Conservation (phyloP, 768 basidiomycete genomes). For the Goffeauzyma gilvescens region DNA sequence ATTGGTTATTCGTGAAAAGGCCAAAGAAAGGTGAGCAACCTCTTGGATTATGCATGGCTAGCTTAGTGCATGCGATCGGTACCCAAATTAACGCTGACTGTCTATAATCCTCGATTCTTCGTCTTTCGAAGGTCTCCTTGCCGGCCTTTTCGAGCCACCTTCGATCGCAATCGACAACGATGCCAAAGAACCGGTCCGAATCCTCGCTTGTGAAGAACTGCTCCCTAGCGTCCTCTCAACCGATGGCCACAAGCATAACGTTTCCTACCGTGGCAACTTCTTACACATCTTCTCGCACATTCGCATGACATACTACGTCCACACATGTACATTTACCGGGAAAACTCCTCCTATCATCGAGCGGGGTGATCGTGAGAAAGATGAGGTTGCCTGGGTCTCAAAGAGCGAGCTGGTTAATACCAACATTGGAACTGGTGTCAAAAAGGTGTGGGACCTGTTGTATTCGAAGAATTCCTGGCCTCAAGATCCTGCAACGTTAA, state of each 20-base stretch:
- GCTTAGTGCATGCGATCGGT: neutral
- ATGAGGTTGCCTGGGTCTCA: constrained; percentile 14
- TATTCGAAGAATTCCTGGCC: constrained; percentile 10
- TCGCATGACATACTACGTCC: constrained; percentile 47
- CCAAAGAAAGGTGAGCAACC: constrained; percentile 61
- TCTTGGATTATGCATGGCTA: no score
- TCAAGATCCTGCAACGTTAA: no score
- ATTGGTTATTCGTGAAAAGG: constrained; percentile 55
- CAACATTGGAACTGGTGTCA: constrained; percentile 30
- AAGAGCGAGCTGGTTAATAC: constrained; percentile 15
- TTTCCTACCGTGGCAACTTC: constrained; percentile 40
- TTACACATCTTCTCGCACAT: constrained; percentile 79
- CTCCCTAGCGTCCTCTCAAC: neutral
- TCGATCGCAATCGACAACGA: constrained; percentile 33
- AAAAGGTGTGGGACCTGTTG: constrained; percentile 31
- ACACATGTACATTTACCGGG: constrained; percentile 12
- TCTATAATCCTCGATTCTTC: constrained; percentile 2
- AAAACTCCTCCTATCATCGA: no score
- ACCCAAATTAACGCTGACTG: neutral
- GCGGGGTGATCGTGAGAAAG: no score
- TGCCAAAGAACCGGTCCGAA: constrained; percentile 2
- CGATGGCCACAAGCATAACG: neutral
- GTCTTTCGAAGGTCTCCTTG: constrained; percentile 51
- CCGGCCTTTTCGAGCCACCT: constrained; percentile 66
- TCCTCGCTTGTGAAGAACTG: neutral